These are phyloP conservation scores for Acanthamoeba healyi DNA, from an alignment of 208 protist species.

Conservation along the genomic window DNA sequence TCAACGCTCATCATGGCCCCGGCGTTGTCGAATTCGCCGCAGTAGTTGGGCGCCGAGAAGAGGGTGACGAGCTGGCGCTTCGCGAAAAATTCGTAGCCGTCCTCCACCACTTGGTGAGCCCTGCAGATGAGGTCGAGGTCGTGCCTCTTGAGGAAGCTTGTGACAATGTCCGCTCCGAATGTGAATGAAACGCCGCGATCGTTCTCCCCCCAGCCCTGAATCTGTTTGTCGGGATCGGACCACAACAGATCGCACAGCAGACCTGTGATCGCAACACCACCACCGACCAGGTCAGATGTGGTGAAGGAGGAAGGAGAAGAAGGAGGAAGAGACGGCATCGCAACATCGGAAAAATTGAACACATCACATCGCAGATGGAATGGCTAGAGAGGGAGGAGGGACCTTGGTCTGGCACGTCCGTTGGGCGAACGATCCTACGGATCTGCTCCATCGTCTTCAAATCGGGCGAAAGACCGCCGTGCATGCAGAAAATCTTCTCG, in stretches of 20 bases:
- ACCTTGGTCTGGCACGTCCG: constrained; percentile 98
- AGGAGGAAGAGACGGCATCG: background rate
- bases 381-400: background rate
- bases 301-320: background rate
- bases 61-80: constrained; percentile 99
- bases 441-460: constrained; percentile 97
- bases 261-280: constrained; percentile 72
- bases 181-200: constrained; percentile 98
- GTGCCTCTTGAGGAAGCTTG: constrained; percentile 98
- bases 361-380: background rate
- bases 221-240: constrained; percentile 98
- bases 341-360: no score
- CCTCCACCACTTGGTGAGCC: constrained; percentile 99
- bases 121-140: constrained; percentile 99
- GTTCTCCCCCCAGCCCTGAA: constrained; percentile 97
- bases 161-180: constrained; percentile 98
- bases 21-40: constrained; percentile 99
- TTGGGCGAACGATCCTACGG: constrained; percentile 96
- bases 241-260: constrained; percentile 99
- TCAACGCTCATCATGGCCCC: constrained; percentile 98
- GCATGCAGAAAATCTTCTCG: constrained; percentile 99
- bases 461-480: constrained; percentile 97
- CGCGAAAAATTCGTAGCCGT: constrained; percentile 99
- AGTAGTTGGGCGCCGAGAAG: constrained; percentile 99
- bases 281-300: background rate